Conservation (phyloP, 495 filamentous ascomycete species). For the Hypomontagnella submonticulosa region DNA sequence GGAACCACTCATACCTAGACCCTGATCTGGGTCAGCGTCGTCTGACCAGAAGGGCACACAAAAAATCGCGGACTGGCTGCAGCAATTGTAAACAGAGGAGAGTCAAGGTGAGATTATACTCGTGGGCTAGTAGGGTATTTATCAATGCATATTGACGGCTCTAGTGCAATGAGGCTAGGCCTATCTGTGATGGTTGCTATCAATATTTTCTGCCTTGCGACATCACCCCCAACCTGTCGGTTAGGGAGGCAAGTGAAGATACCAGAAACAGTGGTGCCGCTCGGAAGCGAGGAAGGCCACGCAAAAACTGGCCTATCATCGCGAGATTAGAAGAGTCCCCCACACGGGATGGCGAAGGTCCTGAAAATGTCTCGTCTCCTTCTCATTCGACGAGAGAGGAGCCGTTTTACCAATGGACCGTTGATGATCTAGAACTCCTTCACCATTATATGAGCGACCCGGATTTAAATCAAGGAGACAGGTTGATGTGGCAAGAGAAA, state of each 20-base stretch:
- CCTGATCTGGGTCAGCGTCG: too few relatives aligned
- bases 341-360: neutral
- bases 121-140: conserved; percentile 7
- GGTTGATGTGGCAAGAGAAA: conserved; percentile 1
- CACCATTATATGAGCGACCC: conserved; percentile 46
- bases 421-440: conserved; percentile 51
- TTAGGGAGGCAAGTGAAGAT: neutral
- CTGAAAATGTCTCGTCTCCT: neutral
- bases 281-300: conserved; percentile 13
- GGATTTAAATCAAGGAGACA: neutral
- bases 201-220: conserved; percentile 11
- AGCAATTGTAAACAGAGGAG: conserved; percentile 68
- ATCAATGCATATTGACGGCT: neutral
- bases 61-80: conserved; percentile 68
- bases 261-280: neutral
- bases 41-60: conserved; percentile 54
- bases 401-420: conserved; percentile 23
- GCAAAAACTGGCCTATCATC: conserved; percentile 8
- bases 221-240: conserved; percentile 1
- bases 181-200: conserved; percentile 49
- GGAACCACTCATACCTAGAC: too few relatives aligned
- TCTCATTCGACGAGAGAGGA: neutral
- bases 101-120: conserved; percentile 57
- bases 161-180: conserved; percentile 52
- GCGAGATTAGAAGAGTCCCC: neutral